Conservation (phyloP, 768 basidiomycete species). For the Phanerodontia chrysosporium region DNA sequence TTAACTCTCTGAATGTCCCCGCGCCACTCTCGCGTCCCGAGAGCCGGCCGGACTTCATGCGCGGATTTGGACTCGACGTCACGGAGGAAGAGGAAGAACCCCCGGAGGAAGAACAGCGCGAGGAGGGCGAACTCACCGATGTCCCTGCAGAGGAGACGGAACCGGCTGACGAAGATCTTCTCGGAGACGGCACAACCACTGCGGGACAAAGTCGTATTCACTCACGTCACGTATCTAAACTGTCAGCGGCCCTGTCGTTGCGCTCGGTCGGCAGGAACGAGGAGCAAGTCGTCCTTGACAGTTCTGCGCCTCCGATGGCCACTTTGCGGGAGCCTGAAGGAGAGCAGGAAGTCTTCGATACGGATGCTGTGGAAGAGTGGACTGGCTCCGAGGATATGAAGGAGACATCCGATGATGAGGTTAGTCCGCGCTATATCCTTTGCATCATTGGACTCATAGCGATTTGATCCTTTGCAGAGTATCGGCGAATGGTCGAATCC, state of each 20-base stretch:
- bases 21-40: constrained; percentile 42
- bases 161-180: constrained; percentile 17
- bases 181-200: constrained; percentile 40
- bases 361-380: constrained; percentile 64
- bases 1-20: constrained; percentile 43
- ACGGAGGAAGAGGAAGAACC: constrained; percentile 75
- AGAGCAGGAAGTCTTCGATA: constrained; percentile 32
- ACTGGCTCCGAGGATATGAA: constrained; percentile 76
- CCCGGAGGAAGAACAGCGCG: constrained; percentile 37
- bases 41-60: constrained; percentile 66
- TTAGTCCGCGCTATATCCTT: constrained; percentile 29
- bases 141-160: constrained; percentile 13
- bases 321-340: constrained; percentile 29
- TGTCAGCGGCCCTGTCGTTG: constrained; percentile 67
- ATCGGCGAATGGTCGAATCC: constrained; percentile 90
- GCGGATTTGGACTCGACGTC: constrained; percentile 79
- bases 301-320: constrained; percentile 11
- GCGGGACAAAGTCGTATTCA: constrained; percentile 50
- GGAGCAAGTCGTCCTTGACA: constrained; percentile 8
- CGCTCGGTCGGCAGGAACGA: constrained; percentile 51
- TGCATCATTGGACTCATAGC: constrained; percentile 6
- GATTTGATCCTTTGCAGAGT: constrained; percentile 44
- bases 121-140: constrained; percentile 17
- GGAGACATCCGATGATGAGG: constrained; percentile 68
- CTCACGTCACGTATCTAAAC: constrained; percentile 63